A percentile compares a stretch with the other conserved stretches of the same genome.
phyloP scores from a whole-genome alignment of 176 grass and related monocot species.

The Alloteropsis semialata region DNA sequence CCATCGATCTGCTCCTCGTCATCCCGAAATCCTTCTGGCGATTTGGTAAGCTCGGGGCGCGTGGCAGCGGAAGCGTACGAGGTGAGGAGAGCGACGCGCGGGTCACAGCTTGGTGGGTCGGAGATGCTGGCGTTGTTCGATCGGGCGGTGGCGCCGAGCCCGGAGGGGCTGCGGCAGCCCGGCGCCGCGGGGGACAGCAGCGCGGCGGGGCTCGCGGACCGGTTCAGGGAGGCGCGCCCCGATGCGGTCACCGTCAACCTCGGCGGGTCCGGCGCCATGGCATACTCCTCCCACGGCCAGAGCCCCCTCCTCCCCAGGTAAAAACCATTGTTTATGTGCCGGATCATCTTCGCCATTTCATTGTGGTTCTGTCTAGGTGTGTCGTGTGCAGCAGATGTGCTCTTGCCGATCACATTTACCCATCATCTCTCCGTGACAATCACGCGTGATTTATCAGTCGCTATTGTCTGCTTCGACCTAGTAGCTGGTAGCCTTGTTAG shows the following conservation, averaged over 20 bases:
- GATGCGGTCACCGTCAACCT: conserved; percentile 55
- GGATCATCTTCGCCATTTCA: neutral
- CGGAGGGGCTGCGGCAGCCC: conserved; percentile 53
- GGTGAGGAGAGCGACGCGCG: neutral
- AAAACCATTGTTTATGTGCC: neutral
- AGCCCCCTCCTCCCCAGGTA: conserved; percentile 75
- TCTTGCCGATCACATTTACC: neutral
- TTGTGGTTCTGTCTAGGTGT: neutral
- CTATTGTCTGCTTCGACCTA: neutral
- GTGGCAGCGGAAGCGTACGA: neutral
- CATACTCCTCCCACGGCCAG: conserved; percentile 53
- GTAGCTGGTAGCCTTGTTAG: neutral
- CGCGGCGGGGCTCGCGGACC: conserved; percentile 21
- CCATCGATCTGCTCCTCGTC: neutral
- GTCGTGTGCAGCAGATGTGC: neutral
- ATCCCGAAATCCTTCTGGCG: neutral
- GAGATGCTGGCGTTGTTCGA: conserved; percentile 79
- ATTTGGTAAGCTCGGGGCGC: neutral
- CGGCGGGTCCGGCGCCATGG: conserved; percentile 29
- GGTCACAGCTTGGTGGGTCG: neutral
- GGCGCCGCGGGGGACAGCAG: neutral
- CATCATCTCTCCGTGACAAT: neutral
- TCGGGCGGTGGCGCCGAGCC: conserved; percentile 59
- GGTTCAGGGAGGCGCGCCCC: conserved; percentile 41
- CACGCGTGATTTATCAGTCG: neutral